Evolutionary conservation across 257 asterid genomes (phyloP).

Genomic region (Misopates orontium): DNA sequence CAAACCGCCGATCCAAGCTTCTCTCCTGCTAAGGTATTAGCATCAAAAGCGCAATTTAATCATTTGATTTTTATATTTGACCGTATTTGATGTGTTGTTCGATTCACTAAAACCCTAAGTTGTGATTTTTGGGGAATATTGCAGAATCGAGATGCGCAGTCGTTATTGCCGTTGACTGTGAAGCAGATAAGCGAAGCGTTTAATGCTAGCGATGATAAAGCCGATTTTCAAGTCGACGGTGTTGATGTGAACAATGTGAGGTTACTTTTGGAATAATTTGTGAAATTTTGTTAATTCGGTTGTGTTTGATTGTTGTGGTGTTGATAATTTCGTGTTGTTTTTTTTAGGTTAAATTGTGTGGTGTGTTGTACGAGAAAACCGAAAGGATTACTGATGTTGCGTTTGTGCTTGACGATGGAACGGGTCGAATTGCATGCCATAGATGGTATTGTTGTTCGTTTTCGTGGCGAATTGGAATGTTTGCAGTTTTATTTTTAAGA

Average conservation of each 20-base stretch:
- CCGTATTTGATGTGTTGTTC: background rate
- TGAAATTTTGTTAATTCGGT: background rate
- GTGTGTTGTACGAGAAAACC: constrained; percentile 54
- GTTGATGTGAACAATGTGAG: constrained; percentile 77
- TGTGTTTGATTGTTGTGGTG: constrained; percentile 4
- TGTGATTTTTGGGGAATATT: constrained; percentile 9
- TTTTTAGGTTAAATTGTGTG: constrained; percentile 75
- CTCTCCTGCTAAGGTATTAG: constrained; percentile 71
- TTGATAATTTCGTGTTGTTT: constrained; percentile 9
- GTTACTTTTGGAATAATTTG: background rate
- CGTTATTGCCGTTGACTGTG: constrained; percentile 76
- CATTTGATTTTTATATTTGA: background rate
- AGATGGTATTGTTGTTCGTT: constrained; percentile 56
- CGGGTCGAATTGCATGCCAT: constrained; percentile 73
- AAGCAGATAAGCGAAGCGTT: constrained; percentile 81
- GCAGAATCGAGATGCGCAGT: constrained; percentile 84
- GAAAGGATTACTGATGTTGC: constrained; percentile 70
- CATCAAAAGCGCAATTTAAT: background rate
- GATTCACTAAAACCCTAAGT: constrained; percentile 35
- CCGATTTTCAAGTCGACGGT: constrained; percentile 68
- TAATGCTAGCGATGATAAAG: constrained; percentile 65
- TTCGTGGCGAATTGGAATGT: background rate
- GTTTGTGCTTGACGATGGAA: constrained; percentile 84
- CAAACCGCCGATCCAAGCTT: constrained; percentile 59
- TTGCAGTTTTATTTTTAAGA: background rate